phyloP scores from a whole-genome alignment of 108 stramenopile genomes.

The Cyclostephanos invisitatus region DNA sequence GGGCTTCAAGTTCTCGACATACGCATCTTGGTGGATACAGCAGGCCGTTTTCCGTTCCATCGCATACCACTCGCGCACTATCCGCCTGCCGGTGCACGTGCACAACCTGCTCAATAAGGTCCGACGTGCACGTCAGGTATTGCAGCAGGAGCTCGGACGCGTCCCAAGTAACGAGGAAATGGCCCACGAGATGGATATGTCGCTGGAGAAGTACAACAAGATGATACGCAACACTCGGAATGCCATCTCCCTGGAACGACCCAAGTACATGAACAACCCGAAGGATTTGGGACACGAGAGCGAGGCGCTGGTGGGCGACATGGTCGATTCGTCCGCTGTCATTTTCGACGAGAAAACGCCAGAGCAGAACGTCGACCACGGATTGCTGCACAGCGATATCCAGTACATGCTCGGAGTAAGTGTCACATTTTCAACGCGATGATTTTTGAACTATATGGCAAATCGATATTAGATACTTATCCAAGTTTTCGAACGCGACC shows the following conservation, averaged over 20 bases:
- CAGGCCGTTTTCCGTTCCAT: constrained; percentile 91
- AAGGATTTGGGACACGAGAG: constrained; percentile 83
- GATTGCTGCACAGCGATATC: constrained; percentile 78
- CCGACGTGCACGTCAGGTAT: constrained; percentile 61
- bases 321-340: constrained; percentile 57
- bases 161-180: constrained; percentile 92
- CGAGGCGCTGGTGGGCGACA: constrained; percentile 75
- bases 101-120: constrained; percentile 92
- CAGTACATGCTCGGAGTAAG: constrained; percentile 72
- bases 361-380: constrained; percentile 71
- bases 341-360: constrained; percentile 62
- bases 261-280: constrained; percentile 82
- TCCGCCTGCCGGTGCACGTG: constrained; percentile 96
- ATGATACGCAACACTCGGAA: constrained; percentile 75
- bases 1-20: constrained; percentile 92
- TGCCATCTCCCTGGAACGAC: constrained; percentile 81
- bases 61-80: constrained; percentile 90
- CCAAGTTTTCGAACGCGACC: background rate
- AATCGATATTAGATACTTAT: constrained; percentile 7
- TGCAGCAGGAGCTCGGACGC: constrained; percentile 75
- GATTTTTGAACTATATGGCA: background rate
- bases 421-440: background rate
- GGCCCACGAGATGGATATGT: constrained; percentile 80
- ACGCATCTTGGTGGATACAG: constrained; percentile 93
- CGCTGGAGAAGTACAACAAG: constrained; percentile 79